A percentile compares a stretch with the other conserved stretches of the same genome.
Evolutionary conservation across 2,329 filamentous ascomycete species (phyloP).

Genomic region (Aspergillus uvarum): DNA sequence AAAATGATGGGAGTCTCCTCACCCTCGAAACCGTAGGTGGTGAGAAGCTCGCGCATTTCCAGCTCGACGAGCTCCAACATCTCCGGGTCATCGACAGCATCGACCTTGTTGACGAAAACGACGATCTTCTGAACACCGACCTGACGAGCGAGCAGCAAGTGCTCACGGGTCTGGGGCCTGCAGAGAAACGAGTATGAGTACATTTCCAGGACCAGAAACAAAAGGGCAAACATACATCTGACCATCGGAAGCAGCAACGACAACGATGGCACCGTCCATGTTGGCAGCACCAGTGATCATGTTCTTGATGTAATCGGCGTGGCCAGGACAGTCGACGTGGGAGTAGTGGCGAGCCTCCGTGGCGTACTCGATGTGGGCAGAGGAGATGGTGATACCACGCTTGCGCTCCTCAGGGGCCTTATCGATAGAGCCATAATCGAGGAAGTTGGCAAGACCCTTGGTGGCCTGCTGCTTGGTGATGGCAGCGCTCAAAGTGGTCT

Average conservation of each 20-base stretch:
- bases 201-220: not conserved
- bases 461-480: slow-evolving; percentile 98
- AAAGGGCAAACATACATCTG: slow-evolving; percentile 68
- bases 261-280: slow-evolving; percentile 99
- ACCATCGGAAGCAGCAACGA: slow-evolving; percentile 95
- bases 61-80: slow-evolving; percentile 99
- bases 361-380: slow-evolving; percentile 96
- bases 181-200: slow-evolving; percentile 22
- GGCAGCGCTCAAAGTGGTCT: slow-evolving; percentile 97
- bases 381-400: slow-evolving; percentile 99
- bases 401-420: slow-evolving; percentile 99
- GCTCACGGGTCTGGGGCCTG: slow-evolving; percentile 93
- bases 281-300: slow-evolving; percentile 99
- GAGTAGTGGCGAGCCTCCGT: slow-evolving; percentile 95
- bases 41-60: slow-evolving; percentile 98
- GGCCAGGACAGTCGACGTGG: slow-evolving; percentile 98
- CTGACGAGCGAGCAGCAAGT: slow-evolving; percentile 94
- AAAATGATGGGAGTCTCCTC: slow-evolving; percentile 97
- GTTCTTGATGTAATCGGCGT: slow-evolving; percentile 99
- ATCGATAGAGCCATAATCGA: slow-evolving; percentile 97
- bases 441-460: slow-evolving; percentile 90
- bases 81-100: slow-evolving; percentile 94
- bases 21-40: slow-evolving; percentile 92
- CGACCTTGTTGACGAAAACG: slow-evolving; percentile 99
- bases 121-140: slow-evolving; percentile 98